These are phyloP conservation scores for Ilyonectria destructans DNA, from an alignment of 2,329 filamentous ascomycete genomes.

Conservation along the genomic window DNA sequence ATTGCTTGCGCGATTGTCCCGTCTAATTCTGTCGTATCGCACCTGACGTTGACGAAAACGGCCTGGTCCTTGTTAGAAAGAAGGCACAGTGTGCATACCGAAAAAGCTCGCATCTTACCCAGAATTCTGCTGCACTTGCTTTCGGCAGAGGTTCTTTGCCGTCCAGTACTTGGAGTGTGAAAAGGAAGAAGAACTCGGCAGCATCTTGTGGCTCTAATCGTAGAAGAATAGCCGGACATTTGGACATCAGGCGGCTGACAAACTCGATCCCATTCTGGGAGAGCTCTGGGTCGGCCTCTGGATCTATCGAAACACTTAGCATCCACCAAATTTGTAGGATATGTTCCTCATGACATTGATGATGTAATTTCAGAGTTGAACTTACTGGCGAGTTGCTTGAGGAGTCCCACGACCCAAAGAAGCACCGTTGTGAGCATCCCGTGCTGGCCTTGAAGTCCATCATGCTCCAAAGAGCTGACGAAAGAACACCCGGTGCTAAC, in stretches of 20 bases:
- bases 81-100: neutral
- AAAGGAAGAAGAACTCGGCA: conserved; percentile 79
- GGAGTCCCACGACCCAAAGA: conserved; percentile 74
- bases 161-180: conserved; percentile 79
- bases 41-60: conserved; percentile 67
- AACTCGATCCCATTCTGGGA: conserved; percentile 84
- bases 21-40: conserved; percentile 61
- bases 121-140: conserved; percentile 81
- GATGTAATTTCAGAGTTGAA: neutral
- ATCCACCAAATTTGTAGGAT: neutral
- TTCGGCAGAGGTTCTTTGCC: conserved; percentile 84
- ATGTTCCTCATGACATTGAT: neutral
- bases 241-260: conserved; percentile 74
- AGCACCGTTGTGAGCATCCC: conserved; percentile 69
- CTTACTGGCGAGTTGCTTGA: conserved; percentile 75
- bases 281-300: conserved; percentile 81
- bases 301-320: conserved; percentile 61
- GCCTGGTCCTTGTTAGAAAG: conserved; percentile 58
- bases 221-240: conserved; percentile 75
- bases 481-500: conserved; percentile 82
- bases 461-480: conserved; percentile 71
- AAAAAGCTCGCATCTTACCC: conserved; percentile 66
- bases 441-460: conserved; percentile 61
- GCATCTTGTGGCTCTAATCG: conserved; percentile 68
- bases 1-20: conserved; percentile 66